Evolutionary conservation across 495 filamentous ascomycete species (phyloP), one percentile per base, ranked within the genome.

Genomic region (Clohesyomyces aquaticus): DNA sequence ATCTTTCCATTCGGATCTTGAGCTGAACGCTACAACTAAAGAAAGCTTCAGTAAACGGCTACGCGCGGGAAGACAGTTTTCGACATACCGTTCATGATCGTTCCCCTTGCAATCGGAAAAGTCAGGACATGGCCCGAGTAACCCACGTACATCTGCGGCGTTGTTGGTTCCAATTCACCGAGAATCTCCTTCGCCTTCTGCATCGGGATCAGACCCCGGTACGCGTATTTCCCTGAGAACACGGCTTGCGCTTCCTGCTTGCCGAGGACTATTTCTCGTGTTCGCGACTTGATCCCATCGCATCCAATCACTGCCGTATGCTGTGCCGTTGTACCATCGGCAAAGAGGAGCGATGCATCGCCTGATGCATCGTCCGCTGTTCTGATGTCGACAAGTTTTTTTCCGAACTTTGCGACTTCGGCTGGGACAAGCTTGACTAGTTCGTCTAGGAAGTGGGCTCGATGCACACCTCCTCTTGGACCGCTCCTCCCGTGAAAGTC

Each of bases 81-180:
- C 23, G 18, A 38, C 62, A 25, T 42, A 66, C 63, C 65, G 63
- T 90, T 90, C 62, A 89, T 82, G 4, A 81, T 83, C 63, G 80
- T 75, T 3, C 83, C 87, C 14, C 80, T 77, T 67, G 83, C 82
- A 27, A 90, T 87, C 0, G 87, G 86, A 69, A 85, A 89, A 0
- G 86, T 88, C 12, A 89, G 76, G 0, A 83, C 74, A 64, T 87
- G 84, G 0, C 77, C 78, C 27, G 82, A 79, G 4, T 81, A 74
- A 0, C 87, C 87, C 48, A 88, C 63, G 68, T 85, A 84, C 58
- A 85, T 71, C 45, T 82, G 80, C 26, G 75, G 73, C 10, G 83
- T 83, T n/a, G 72, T 65, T 0, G 81, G 78, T 1, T 76, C 58
- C 48, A 77, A 73, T 11, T 83, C 80, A 35, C 85, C 83, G 29